These are phyloP conservation scores for Eurotiales sp. DNA, from an alignment of 2,329 filamentous ascomycete genomes.

Conservation along the genomic window DNA sequence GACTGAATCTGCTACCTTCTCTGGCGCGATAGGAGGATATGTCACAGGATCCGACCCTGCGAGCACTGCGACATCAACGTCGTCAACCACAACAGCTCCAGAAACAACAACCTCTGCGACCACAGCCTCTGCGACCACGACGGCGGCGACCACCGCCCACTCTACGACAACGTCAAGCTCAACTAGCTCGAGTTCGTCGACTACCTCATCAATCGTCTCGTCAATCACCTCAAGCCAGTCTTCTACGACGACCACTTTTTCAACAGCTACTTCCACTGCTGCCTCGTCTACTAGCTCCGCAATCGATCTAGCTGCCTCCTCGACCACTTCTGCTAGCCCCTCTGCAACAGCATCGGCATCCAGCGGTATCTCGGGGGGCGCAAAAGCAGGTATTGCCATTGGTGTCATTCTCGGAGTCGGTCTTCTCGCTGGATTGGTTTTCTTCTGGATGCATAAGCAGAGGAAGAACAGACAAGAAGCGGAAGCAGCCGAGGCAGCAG, in stretches of 20 bases:
- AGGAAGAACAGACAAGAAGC: constrained; percentile 13
- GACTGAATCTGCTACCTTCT: constrained; percentile 51
- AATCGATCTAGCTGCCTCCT: constrained; percentile 21
- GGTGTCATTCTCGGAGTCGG: constrained; percentile 70
- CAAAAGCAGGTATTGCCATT: constrained; percentile 79
- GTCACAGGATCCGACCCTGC: constrained; percentile 30
- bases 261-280: constrained; percentile 10
- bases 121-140: constrained; percentile 2
- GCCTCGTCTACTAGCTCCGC: constrained; percentile 12
- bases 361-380: constrained; percentile 41
- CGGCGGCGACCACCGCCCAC: constrained; percentile 1
- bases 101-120: constrained; percentile 3
- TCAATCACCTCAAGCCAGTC: constrained; percentile 9
- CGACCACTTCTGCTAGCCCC: constrained; percentile 19
- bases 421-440: constrained; percentile 62
- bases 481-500: constrained; percentile 45
- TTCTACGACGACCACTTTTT: constrained; percentile 9
- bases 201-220: constrained; percentile 3
- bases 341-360: constrained; percentile 21
- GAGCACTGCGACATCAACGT: constrained; percentile 10
- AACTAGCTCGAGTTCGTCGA: neutral
- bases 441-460: constrained; percentile 71
- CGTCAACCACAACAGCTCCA: neutral
- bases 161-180: neutral
- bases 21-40: constrained; percentile 48